Evolutionary conservation across 495 filamentous ascomycete species (phyloP).

Genomic region (Beverwykella pulmonaria): DNA sequence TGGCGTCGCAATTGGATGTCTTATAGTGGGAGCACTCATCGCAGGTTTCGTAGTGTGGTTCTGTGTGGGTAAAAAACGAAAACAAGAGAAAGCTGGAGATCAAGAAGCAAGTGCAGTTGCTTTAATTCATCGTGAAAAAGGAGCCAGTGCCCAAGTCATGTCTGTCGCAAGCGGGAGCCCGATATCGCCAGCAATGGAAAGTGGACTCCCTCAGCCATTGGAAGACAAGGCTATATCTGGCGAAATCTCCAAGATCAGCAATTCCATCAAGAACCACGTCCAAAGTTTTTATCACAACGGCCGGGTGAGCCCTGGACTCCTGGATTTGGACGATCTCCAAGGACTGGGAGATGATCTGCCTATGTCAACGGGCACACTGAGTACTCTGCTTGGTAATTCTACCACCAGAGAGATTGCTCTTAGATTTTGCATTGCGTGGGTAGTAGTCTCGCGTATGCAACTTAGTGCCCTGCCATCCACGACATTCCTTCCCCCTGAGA

Average conservation of each 20-base stretch:
- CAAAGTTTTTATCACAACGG: constrained; percentile 47
- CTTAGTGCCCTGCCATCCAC: constrained; percentile 10
- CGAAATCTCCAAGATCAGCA: constrained; percentile 44
- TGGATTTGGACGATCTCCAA: constrained; percentile 35
- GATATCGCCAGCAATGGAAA: constrained; percentile 26
- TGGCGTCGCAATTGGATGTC: constrained; percentile 31
- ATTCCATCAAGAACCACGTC: constrained; percentile 47
- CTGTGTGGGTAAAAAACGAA: constrained; percentile 6
- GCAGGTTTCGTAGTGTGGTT: constrained; percentile 29
- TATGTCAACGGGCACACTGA: constrained; percentile 33
- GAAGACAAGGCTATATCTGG: constrained; percentile 44
- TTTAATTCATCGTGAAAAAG: constrained; percentile 24
- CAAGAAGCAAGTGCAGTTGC: constrained; percentile 23
- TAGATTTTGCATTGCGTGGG: constrained; percentile 43
- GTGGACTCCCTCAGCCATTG: constrained; percentile 37
- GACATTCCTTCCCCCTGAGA: constrained; percentile 43
- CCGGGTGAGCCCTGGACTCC: constrained; percentile 20
- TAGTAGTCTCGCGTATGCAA: constrained; percentile 39
- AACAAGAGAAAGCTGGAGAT: not conserved
- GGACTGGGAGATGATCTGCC: constrained; percentile 26
- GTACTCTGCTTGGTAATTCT: constrained; percentile 40
- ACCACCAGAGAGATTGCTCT: constrained; percentile 36
- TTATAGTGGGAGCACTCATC: constrained; percentile 27
- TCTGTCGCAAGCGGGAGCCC: constrained; percentile 21
- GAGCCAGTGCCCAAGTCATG: not conserved